Conservation (phyloP, 768 basidiomycete genomes). For the Amanita phalloides region DNA sequence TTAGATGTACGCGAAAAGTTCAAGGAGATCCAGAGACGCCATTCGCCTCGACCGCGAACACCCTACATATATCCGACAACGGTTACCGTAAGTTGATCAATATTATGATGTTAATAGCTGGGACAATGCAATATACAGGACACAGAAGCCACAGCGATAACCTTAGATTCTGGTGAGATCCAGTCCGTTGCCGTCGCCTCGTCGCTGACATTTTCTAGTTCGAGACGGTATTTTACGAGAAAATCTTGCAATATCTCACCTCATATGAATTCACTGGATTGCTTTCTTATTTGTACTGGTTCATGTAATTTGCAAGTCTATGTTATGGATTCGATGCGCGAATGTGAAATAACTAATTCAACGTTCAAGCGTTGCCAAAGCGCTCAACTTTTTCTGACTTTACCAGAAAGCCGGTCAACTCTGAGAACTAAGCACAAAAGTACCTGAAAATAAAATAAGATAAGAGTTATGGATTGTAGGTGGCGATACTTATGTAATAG, state of each 20-base stretch:
- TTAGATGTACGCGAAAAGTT: slow-evolving; percentile 62
- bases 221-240: slow-evolving; percentile 53
- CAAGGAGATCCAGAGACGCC: slow-evolving; percentile 49
- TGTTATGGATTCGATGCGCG: not conserved
- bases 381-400: not conserved
- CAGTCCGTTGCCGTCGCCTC: not conserved
- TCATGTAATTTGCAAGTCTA: not conserved
- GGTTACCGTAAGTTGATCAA: slow-evolving; percentile 40
- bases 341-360: not conserved
- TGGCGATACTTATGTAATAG: too few species aligned
- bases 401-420: too few species aligned
- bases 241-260: slow-evolving; percentile 40
- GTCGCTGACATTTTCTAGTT: slow-evolving; percentile 22
- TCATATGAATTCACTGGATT: slow-evolving; percentile 25
- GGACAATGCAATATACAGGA: slow-evolving; percentile 27
- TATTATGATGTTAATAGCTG: not conserved
- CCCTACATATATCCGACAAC: slow-evolving; percentile 63
- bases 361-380: not conserved
- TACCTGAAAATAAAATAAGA: too few species aligned
- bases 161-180: slow-evolving; percentile 40
- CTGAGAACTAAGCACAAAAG: too few species aligned
- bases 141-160: slow-evolving; percentile 49
- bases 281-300: not conserved
- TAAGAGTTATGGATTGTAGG: too few species aligned
- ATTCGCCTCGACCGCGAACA: slow-evolving; percentile 42